Base-by-base conservation (phyloP, 495 filamentous ascomycete genomes). In the Parathielavia hyrcaniae region DNA sequence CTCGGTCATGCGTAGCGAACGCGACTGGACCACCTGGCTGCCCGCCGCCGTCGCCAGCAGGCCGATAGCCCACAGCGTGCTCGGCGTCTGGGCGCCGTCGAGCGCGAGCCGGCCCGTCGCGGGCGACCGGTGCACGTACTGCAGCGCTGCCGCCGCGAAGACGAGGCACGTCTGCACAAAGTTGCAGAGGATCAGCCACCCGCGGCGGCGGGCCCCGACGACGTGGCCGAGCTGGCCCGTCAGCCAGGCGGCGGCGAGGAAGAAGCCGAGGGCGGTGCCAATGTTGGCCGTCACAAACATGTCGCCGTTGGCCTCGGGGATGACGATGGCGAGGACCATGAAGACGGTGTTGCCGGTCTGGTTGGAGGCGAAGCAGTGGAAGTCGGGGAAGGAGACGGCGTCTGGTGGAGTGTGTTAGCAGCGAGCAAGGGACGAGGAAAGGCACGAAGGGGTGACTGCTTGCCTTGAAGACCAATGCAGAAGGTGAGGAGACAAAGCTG, bases 311-410 rank as follows among this genome's bases (percentile, higher is more conserved):
- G 79, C 65, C 20, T 76, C 67, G 14, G 81, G 78, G 32, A 80
- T 61, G 40, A 74, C 74, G 46, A 82, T 69, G 35, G 80, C 81
- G 19, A 84, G 72, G 44, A 84, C 66, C 13, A 79, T 69, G 61
- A 79, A 77, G 45, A 86, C 76, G 14, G 81, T 81, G 70, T 85
- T 86, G 61, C 83, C 83, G 1, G 83, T 85, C 62, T 86, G 81
- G 68, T 85, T 85, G 35, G 81, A 84, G 35, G 82, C 79, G 63
- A 86, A 85, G 61, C 81, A 84, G 71, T 76, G 76, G 66, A 78
- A 85, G 67, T 83, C 82, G 23, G 80, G 81, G 63, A 79, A 86
- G 54, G 81, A 75, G 52, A 79, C 74, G 45, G 81, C 81, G 67
- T 85, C 82, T 78, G 79, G 17, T 6, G 12, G 9, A 50, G 19